phyloP scores from a whole-genome alignment of 2,329 filamentous ascomycete species.

The Zelopaecilomyces penicillatus region DNA sequence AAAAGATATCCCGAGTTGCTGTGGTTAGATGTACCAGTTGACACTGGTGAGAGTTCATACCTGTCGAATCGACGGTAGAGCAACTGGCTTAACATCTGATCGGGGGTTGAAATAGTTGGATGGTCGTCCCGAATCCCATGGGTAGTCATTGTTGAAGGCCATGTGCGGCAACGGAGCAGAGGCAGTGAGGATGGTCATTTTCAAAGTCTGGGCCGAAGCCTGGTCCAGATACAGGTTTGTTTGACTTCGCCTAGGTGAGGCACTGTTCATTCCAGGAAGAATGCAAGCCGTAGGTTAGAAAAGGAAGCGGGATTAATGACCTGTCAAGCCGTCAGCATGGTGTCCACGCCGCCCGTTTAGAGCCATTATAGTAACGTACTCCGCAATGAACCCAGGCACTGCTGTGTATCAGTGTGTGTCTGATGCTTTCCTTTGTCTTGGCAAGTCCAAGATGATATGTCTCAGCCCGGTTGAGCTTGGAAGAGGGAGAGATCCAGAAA shows the following conservation, averaged over 20 bases:
- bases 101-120: constrained; percentile 27
- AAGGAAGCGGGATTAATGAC: no score
- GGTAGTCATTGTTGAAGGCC: constrained; percentile 30
- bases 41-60: constrained; percentile 21
- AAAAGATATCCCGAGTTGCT: neutral
- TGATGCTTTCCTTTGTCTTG: no score
- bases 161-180: constrained; percentile 32
- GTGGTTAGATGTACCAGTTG: neutral
- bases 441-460: no score
- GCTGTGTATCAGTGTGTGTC: no score
- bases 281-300: neutral
- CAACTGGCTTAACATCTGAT: constrained; percentile 31
- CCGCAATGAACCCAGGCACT: no score
- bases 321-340: no score
- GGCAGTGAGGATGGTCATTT: constrained; percentile 45
- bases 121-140: constrained; percentile 30
- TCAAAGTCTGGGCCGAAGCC: constrained; percentile 20
- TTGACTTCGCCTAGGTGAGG: constrained; percentile 23
- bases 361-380: no score
- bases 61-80: constrained; percentile 46
- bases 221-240: constrained; percentile 19
- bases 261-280: constrained; percentile 33
- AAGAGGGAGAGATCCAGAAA: no score
- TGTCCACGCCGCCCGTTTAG: no score
- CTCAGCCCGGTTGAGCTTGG: no score